Conservation (phyloP, 257 asterid species). For the Voacanga thouarsii region DNA sequence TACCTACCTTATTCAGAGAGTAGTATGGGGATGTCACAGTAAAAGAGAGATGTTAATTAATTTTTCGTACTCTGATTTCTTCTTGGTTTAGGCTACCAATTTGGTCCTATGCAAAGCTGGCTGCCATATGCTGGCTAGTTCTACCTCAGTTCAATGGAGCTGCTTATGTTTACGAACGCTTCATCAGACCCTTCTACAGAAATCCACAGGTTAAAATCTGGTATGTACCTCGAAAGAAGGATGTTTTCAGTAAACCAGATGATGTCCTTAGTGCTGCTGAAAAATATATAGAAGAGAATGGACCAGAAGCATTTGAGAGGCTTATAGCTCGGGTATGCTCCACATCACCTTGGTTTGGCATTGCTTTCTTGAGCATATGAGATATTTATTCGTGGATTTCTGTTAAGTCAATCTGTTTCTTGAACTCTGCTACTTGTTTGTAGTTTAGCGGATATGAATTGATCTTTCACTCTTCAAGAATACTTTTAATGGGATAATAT, state of each 20-base stretch:
- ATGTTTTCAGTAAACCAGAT: conserved; percentile 64
- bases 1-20: background rate
- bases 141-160: conserved; percentile 91
- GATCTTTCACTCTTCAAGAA: background rate
- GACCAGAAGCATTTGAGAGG: conserved; percentile 85
- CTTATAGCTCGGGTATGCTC: conserved; percentile 64
- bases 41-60: background rate
- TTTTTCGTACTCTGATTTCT: background rate
- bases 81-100: conserved; percentile 62
- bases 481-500: background rate
- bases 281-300: conserved; percentile 68
- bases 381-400: background rate
- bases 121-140: conserved; percentile 79
- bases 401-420: background rate
- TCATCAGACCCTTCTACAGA: conserved; percentile 74
- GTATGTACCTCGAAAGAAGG: conserved; percentile 64
- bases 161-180: conserved; percentile 66
- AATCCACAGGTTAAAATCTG: conserved; percentile 72
- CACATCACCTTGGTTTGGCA: background rate
- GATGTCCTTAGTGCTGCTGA: conserved; percentile 78
- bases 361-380: background rate
- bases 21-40: background rate
- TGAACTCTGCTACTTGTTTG: background rate
- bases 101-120: conserved; percentile 76
- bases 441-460: too few relatives aligned